Percentiles rank a stretch among this genome's conserved stretches.
Conservation (phyloP, 202 grass and related monocot genomes). For the Elaeis oleifera region DNA sequence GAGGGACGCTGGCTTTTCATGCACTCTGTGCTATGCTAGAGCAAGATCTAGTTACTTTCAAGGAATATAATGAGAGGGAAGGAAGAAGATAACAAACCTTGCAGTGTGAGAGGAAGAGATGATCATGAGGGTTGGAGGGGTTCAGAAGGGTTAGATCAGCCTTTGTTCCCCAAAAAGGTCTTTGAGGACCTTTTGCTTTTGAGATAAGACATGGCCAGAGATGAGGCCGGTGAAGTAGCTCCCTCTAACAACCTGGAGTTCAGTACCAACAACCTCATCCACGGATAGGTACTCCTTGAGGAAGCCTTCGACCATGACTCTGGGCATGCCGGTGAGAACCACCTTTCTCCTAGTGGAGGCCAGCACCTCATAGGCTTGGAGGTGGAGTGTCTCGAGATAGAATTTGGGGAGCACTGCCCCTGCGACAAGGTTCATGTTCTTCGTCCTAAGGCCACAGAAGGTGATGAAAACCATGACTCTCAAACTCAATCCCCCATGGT, state of each 20-base stretch:
- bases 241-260: slow-evolving; percentile 37
- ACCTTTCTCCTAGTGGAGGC: slow-evolving; percentile 32
- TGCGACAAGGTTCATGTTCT: slow-evolving; percentile 48
- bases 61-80: not conserved
- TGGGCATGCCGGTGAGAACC: slow-evolving; percentile 53
- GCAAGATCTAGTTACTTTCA: no score
- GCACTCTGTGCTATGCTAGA: no score
- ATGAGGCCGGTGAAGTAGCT: slow-evolving; percentile 64
- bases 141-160: slow-evolving; percentile 44
- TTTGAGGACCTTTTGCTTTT: slow-evolving; percentile 20
- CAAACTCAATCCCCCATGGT: slow-evolving; percentile 19
- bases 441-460: slow-evolving; percentile 48
- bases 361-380: slow-evolving; percentile 42
- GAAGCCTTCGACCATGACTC: slow-evolving; percentile 63
- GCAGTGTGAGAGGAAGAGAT: slow-evolving; percentile 36
- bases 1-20: no score
- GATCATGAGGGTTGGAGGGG: slow-evolving; percentile 19
- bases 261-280: slow-evolving; percentile 42
- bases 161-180: slow-evolving; percentile 27
- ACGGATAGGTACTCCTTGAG: slow-evolving; percentile 54
- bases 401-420: slow-evolving; percentile 80
- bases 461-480: slow-evolving; percentile 64
- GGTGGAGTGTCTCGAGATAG: slow-evolving; percentile 56
- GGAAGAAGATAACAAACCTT: slow-evolving; percentile 36
- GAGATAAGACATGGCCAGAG: not conserved